Conservation (phyloP, 2,329 filamentous ascomycete genomes). For the Simplicillium sp. region DNA sequence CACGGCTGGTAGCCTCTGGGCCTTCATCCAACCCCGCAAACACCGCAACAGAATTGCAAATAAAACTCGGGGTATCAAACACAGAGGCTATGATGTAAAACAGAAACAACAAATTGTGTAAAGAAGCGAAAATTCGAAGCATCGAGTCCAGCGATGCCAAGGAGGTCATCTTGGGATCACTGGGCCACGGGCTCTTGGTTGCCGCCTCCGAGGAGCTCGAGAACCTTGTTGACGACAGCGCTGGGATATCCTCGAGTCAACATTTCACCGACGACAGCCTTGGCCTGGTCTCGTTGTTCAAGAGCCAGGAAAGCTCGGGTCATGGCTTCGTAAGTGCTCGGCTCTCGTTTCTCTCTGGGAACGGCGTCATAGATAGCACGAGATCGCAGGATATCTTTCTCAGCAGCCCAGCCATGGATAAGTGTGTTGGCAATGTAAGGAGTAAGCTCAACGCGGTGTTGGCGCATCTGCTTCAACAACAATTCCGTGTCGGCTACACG, state of each 20-base stretch:
- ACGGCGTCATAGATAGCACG: slow-evolving; percentile 73
- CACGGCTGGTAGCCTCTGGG: slow-evolving; percentile 2
- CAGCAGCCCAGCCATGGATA: slow-evolving; percentile 90
- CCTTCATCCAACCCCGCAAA: slow-evolving; percentile 3
- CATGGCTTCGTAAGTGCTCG: slow-evolving; percentile 98
- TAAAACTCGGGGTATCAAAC: slow-evolving; percentile 19
- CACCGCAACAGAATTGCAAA: slow-evolving; percentile 1
- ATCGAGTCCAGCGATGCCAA: slow-evolving; percentile 2
- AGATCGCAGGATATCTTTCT: slow-evolving; percentile 71
- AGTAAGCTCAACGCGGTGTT: slow-evolving; percentile 70
- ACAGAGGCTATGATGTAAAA: slow-evolving; percentile 11
- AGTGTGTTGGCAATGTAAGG: slow-evolving; percentile 97
- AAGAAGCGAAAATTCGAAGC: slow-evolving; percentile 1
- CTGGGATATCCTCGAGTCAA: slow-evolving; percentile 80
- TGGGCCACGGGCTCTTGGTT: slow-evolving; percentile 24
- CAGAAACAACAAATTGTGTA: slow-evolving; percentile 9
- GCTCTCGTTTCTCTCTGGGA: slow-evolving; percentile 70
- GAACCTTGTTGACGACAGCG: slow-evolving; percentile 87
- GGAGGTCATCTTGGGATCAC: slow-evolving; percentile 8
- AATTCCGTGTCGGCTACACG: slow-evolving; percentile 66
- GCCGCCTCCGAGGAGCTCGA: slow-evolving; percentile 69
- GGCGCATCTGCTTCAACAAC: slow-evolving; percentile 66
- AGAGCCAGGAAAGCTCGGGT: slow-evolving; percentile 82
- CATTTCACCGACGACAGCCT: slow-evolving; percentile 80
- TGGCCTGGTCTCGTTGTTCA: slow-evolving; percentile 68